phyloP scores from a whole-genome alignment of 352 stramenopile species.

The Phytophthora macrochlamydospora region DNA sequence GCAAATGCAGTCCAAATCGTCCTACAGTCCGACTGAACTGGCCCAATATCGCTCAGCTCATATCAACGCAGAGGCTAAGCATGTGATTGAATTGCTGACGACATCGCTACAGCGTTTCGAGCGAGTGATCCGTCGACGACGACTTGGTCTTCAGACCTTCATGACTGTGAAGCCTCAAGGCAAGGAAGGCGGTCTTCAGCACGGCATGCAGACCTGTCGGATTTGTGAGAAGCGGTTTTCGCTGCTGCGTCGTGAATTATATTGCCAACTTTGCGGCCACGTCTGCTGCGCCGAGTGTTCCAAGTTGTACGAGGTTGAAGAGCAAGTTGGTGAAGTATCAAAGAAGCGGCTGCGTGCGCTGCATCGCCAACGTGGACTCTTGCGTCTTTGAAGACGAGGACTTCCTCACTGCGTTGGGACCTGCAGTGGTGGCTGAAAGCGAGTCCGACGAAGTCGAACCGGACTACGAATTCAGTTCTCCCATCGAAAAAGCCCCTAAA shows the following conservation, averaged over 20 bases:
- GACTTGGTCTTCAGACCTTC: constrained; percentile 72
- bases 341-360: constrained; percentile 61
- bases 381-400: constrained; percentile 71
- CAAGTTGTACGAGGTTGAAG: constrained; percentile 58
- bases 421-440: constrained; percentile 41
- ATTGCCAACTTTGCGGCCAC: constrained; percentile 65
- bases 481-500: background rate
- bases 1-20: constrained; percentile 21
- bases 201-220: constrained; percentile 32
- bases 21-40: constrained; percentile 37
- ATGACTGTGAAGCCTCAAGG: constrained; percentile 37
- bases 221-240: constrained; percentile 55
- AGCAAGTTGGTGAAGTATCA: constrained; percentile 40
- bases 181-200: constrained; percentile 10
- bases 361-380: constrained; percentile 56
- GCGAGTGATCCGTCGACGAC: constrained; percentile 67
- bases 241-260: constrained; percentile 51
- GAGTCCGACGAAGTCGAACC: constrained; percentile 26
- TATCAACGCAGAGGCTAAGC: constrained; percentile 67
- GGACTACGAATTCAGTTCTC: constrained; percentile 17
- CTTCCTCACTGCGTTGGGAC: constrained; percentile 50
- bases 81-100: constrained; percentile 61
- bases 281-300: constrained; percentile 62
- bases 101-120: constrained; percentile 67
- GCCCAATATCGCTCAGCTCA: constrained; percentile 40